Evolutionary conservation across 192 early-diverging fungal species (phyloP).

Genomic region (Paraglomus brasilianum): DNA sequence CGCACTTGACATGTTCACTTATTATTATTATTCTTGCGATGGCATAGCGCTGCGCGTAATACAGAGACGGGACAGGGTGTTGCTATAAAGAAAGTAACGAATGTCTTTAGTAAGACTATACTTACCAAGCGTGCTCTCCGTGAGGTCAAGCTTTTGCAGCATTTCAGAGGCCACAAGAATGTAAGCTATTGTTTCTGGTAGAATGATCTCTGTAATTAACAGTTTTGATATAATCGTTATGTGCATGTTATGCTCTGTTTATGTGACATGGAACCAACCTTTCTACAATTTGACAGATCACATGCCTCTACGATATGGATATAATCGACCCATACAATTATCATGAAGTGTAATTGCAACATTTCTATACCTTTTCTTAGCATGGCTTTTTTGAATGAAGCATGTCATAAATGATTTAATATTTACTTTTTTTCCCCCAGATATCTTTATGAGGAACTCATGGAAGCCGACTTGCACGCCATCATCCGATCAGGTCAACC

Average conservation of each 20-base stretch:
- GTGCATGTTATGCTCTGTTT: no score
- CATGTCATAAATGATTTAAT: not conserved
- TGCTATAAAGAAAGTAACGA: slow-evolving; percentile 87
- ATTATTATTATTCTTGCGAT: slow-evolving; percentile 10
- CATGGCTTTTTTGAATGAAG: slow-evolving; percentile 8
- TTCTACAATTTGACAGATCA: slow-evolving; percentile 56
- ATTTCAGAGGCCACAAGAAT: slow-evolving; percentile 93
- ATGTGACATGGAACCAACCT: no score
- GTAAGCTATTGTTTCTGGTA: slow-evolving; percentile 35
- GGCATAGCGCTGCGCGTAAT: slow-evolving; percentile 70
- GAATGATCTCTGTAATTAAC: not conserved
- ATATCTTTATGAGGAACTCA: slow-evolving; percentile 69
- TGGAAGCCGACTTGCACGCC: slow-evolving; percentile 90
- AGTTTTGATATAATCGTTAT: not conserved
- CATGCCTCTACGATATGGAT: slow-evolving; percentile 74
- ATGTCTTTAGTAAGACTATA: slow-evolving; percentile 81
- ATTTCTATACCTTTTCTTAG: not conserved
- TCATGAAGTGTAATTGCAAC: slow-evolving; percentile 62
- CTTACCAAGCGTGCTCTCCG: slow-evolving; percentile 86
- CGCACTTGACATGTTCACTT: not conserved
- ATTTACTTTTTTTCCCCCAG: slow-evolving; percentile 5
- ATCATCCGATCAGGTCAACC: slow-evolving; percentile 80
- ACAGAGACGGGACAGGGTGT: slow-evolving; percentile 69
- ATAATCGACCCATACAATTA: slow-evolving; percentile 67
- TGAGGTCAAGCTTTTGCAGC: slow-evolving; percentile 89